Conservation (phyloP, 2,329 filamentous ascomycete genomes). For the Onygena corvina region DNA sequence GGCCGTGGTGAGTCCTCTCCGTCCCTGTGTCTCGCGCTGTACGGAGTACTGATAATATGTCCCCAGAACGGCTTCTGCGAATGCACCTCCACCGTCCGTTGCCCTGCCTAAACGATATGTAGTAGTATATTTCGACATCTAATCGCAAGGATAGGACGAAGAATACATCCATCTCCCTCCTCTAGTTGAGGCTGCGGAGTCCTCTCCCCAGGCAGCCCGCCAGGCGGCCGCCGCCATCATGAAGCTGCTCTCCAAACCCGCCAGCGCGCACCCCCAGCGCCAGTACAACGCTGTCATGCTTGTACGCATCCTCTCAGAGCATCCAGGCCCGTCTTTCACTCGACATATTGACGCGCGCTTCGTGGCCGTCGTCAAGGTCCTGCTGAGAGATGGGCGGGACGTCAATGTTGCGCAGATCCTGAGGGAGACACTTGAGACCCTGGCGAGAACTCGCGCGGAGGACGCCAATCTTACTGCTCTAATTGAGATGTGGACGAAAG, state of each 20-base stretch:
- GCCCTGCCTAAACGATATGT: too few relatives aligned
- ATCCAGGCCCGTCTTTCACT: slow-evolving; percentile 85
- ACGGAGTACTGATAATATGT: too few relatives aligned
- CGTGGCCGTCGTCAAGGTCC: slow-evolving; percentile 58
- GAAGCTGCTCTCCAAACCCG: slow-evolving; percentile 66
- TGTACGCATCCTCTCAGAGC: slow-evolving; percentile 78
- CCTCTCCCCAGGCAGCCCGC: slow-evolving; percentile 70
- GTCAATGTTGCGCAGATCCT: slow-evolving; percentile 71
- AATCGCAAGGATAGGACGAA: too few relatives aligned
- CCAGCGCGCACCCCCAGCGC: slow-evolving; percentile 51
- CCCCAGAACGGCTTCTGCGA: too few relatives aligned
- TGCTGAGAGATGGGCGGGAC: slow-evolving; percentile 60
- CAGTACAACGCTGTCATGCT: slow-evolving; percentile 98
- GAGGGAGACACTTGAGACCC: slow-evolving; percentile 70
- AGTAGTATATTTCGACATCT: too few relatives aligned
- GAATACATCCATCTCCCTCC: too few relatives aligned
- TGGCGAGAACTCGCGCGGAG: slow-evolving; percentile 58
- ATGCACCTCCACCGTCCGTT: too few relatives aligned
- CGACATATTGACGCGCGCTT: slow-evolving; percentile 80
- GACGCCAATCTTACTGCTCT: slow-evolving; percentile 63
- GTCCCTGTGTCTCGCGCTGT: too few relatives aligned
- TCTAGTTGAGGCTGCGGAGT: slow-evolving; percentile 92
- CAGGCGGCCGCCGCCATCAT: slow-evolving; percentile 71
- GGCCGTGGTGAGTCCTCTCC: too few relatives aligned
- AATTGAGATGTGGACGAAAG: slow-evolving; percentile 77